A percentile compares a stretch with the other conserved stretches of the same genome.
These are phyloP conservation scores for Apiospora rasikravindrae DNA, from an alignment of 2,329 filamentous ascomycete species.

Conservation along the genomic window DNA sequence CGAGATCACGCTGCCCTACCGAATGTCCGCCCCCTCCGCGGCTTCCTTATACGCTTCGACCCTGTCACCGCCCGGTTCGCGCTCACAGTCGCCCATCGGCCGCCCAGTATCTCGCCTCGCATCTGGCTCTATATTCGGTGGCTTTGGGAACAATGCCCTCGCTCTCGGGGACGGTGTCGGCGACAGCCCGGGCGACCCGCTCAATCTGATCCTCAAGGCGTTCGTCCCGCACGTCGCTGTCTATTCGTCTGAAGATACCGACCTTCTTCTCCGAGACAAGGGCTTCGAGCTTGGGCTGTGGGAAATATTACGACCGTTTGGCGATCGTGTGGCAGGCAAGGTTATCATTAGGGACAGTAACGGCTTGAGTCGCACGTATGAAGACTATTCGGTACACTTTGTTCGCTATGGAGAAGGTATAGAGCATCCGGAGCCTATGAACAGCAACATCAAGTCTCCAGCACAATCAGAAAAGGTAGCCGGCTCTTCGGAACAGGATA, in stretches of 20 bases:
- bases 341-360: slow-evolving; percentile 90
- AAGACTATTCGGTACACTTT: slow-evolving; percentile 91
- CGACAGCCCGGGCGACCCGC: slow-evolving; percentile 57
- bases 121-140: slow-evolving; percentile 62
- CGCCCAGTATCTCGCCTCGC: slow-evolving; percentile 61
- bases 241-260: slow-evolving; percentile 84
- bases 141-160: slow-evolving; percentile 50
- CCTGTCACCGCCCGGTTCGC: slow-evolving; percentile 69
- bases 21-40: slow-evolving; percentile 61
- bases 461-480: slow-evolving; percentile 29
- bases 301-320: slow-evolving; percentile 88
- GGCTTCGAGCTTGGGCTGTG: slow-evolving; percentile 83
- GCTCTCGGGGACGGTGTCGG: slow-evolving; percentile 47
- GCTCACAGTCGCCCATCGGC: slow-evolving; percentile 70
- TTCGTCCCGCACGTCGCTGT: slow-evolving; percentile 91
- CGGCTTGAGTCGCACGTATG: slow-evolving; percentile 80
- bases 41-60: slow-evolving; percentile 70
- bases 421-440: slow-evolving; percentile 53
- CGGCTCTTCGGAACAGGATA: slow-evolving; percentile 19
- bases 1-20: slow-evolving; percentile 59
- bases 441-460: slow-evolving; percentile 40
- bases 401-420: slow-evolving; percentile 69
- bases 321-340: slow-evolving; percentile 85
- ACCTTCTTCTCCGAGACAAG: slow-evolving; percentile 79
- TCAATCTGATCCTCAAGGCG: slow-evolving; percentile 75